A percentile compares a stretch with the other conserved stretches of the same genome.
phyloP scores from a whole-genome alignment of 106 monocot genomes.

The Platanthera guangdongensis region DNA sequence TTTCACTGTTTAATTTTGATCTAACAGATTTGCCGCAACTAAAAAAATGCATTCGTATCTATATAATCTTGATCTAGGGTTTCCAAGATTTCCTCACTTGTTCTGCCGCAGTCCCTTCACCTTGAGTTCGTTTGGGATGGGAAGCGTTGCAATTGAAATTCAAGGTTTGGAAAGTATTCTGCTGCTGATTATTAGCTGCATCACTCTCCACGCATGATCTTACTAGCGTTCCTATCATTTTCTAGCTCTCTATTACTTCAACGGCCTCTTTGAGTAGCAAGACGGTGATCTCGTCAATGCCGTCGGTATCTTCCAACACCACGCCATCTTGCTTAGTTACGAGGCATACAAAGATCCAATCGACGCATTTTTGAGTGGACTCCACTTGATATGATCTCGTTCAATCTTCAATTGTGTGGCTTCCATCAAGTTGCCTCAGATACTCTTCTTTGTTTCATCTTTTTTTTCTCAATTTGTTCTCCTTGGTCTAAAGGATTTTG shows the following conservation, averaged over 20 bases:
- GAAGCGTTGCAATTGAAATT: neutral
- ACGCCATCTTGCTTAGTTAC: neutral
- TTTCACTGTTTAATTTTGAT: neutral
- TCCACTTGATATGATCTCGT: neutral
- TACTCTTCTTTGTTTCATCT: neutral
- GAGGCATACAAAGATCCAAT: neutral
- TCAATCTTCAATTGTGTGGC: neutral
- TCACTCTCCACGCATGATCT: neutral
- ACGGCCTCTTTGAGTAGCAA: constrained; percentile 2
- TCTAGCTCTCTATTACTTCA: neutral
- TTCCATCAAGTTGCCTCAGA: neutral
- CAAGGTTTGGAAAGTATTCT: neutral
- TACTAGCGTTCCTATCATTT: neutral
- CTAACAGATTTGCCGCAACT: neutral
- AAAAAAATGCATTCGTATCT: neutral
- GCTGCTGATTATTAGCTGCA: neutral
- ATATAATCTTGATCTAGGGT: neutral
- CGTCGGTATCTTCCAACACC: neutral
- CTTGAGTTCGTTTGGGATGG: too few relatives aligned
- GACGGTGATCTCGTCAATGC: neutral
- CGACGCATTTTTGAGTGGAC: neutral
- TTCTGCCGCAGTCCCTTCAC: neutral
- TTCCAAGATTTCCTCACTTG: neutral
- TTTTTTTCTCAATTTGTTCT: neutral
- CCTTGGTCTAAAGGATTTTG: too few relatives aligned